Evolutionary conservation across 2,329 filamentous ascomycete genomes (phyloP).

Genomic region (Stagonosporopsis chrysanthemi): DNA sequence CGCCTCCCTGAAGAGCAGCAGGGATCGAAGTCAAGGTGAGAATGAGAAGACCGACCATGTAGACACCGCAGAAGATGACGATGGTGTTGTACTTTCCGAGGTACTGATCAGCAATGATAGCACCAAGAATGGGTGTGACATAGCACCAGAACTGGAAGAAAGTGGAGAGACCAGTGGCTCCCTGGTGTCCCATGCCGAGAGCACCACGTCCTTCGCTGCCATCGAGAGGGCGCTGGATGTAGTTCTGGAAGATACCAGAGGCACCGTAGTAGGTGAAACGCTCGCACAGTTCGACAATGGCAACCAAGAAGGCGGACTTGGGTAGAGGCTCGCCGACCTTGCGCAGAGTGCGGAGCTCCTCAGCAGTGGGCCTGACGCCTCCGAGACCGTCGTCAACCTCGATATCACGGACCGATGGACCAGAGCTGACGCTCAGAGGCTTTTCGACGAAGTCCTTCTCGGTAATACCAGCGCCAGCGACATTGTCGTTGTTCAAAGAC

Average conservation of each 20-base stretch:
- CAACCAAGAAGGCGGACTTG: constrained; percentile 57
- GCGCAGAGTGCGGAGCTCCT: constrained; percentile 53
- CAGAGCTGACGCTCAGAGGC: constrained; percentile 21
- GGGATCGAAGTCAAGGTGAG: constrained; percentile 72
- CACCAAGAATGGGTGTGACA: constrained; percentile 55
- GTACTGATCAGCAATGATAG: constrained; percentile 70
- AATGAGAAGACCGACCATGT: constrained; percentile 71
- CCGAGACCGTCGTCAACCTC: constrained; percentile 40
- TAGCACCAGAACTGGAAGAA: constrained; percentile 57
- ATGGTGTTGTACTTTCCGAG: constrained; percentile 77
- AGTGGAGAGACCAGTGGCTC: constrained; percentile 55
- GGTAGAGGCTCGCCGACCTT: constrained; percentile 58
- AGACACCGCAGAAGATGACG: constrained; percentile 68
- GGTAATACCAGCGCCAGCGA: constrained; percentile 25
- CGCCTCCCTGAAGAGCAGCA: constrained; percentile 65
- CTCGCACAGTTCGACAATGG: constrained; percentile 60
- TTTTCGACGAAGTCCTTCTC: constrained; percentile 32
- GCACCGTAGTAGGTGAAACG: constrained; percentile 59
- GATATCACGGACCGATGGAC: constrained; percentile 22
- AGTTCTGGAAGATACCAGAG: constrained; percentile 60
- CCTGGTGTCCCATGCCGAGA: constrained; percentile 54
- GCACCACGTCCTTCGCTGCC: constrained; percentile 51
- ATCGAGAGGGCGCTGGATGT: constrained; percentile 53
- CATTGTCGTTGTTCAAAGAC: constrained; percentile 30
- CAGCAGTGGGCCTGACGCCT: constrained; percentile 51